Conservation (phyloP, 208 protist genomes). For the Strigomonas galati region DNA sequence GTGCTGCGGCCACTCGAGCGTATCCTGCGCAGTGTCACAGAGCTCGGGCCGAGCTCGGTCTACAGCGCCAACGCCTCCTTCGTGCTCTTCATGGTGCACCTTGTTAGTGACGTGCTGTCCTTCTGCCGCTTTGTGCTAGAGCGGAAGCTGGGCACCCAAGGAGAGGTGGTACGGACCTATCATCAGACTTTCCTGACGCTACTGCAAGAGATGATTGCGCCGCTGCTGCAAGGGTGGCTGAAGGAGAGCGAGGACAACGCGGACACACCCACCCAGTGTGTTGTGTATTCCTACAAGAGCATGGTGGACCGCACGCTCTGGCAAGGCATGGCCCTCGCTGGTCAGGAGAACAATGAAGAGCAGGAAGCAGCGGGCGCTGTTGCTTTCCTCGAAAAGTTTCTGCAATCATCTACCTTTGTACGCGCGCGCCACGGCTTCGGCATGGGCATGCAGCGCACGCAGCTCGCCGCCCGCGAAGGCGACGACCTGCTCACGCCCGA, state of each 20-base stretch:
- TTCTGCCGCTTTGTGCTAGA: slow-evolving; percentile 38
- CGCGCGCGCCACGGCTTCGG: slow-evolving; percentile 78
- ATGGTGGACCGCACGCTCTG: slow-evolving; percentile 48
- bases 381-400: slow-evolving; percentile 24
- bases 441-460: slow-evolving; percentile 80
- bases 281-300: slow-evolving; percentile 54
- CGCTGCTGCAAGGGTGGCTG: slow-evolving; percentile 49
- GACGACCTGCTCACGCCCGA: slow-evolving; percentile 64
- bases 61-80: slow-evolving; percentile 78
- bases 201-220: slow-evolving; percentile 25
- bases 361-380: neutral
- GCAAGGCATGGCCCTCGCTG: slow-evolving; percentile 22
- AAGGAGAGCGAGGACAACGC: slow-evolving; percentile 50
- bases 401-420: slow-evolving; percentile 65
- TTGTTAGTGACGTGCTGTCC: slow-evolving; percentile 54
- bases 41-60: slow-evolving; percentile 64
- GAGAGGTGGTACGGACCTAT: slow-evolving; percentile 20
- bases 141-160: slow-evolving; percentile 8
- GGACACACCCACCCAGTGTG: slow-evolving; percentile 73
- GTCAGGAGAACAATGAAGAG: neutral
- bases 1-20: slow-evolving; percentile 48
- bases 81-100: slow-evolving; percentile 58
- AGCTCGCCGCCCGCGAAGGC: slow-evolving; percentile 52
- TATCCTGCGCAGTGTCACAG: slow-evolving; percentile 43
- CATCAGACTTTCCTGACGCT: slow-evolving; percentile 29